Evolutionary conservation across 1,284 basidiomycete genomes (phyloP).

Genomic region (Rhodotorula sp.): DNA sequence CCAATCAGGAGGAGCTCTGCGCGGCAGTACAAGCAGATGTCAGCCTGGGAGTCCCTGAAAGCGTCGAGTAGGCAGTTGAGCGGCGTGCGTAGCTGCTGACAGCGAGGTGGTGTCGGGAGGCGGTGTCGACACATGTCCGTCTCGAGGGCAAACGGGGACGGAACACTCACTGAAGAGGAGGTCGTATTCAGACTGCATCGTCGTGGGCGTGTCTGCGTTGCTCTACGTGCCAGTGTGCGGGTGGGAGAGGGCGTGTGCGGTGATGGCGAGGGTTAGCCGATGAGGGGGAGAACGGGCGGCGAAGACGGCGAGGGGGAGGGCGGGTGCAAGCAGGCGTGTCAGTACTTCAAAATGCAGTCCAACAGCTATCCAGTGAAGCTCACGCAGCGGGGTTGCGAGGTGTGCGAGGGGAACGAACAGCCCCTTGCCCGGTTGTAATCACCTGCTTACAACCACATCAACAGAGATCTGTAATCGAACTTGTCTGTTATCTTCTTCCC

Average conservation of each 20-base stretch:
- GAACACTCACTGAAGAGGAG: constrained; percentile 71
- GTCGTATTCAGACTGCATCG: constrained; percentile 74
- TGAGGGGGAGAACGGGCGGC: not conserved
- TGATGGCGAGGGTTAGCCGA: not conserved
- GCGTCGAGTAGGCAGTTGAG: no score
- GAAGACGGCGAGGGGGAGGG: not conserved
- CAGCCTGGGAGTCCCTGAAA: no score
- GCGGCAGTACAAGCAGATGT: not conserved
- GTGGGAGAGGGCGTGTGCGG: not conserved
- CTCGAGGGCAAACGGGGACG: no score
- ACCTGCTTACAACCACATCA: not conserved
- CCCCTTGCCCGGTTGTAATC: no score
- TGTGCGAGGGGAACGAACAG: no score
- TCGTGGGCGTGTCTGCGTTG: no score
- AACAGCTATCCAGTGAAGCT: no score
- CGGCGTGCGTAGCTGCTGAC: not conserved
- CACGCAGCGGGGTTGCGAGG: no score
- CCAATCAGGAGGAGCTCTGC: constrained; percentile 63
- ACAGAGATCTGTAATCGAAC: no score
- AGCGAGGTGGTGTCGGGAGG: not conserved
- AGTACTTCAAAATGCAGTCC: no score
- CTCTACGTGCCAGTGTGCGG: not conserved
- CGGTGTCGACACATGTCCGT: not conserved
- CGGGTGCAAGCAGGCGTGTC: not conserved
- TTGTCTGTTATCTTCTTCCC: no score